These are phyloP conservation scores for Pseudogymnoascus sp. DNA, from an alignment of 2,329 filamentous ascomycete species.

Conservation along the genomic window DNA sequence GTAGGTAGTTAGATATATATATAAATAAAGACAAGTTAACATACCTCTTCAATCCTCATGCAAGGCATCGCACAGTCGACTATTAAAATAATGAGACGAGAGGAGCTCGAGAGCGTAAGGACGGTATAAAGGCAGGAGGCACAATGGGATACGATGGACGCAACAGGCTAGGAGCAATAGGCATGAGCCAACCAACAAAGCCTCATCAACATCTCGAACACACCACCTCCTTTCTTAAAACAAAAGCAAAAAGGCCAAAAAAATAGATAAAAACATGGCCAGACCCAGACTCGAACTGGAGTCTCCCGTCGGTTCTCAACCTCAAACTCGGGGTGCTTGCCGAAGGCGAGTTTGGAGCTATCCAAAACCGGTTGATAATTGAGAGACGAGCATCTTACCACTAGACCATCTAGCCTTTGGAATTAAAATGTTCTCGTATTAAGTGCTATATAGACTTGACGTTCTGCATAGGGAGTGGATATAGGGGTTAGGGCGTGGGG, in stretches of 20 bases:
- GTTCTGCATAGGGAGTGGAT: not conserved
- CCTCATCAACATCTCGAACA: not conserved
- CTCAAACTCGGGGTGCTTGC: not conserved
- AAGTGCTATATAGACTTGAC: not conserved
- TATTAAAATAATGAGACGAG: too few species aligned
- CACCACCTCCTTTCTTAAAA: not conserved
- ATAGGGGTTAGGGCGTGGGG: not conserved
- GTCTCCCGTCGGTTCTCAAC: not conserved
- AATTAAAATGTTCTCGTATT: not conserved
- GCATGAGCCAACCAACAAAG: not conserved
- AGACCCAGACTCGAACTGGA: not conserved
- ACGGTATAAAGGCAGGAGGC: too few species aligned
- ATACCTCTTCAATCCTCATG: not conserved
- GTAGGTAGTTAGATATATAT: not conserved
- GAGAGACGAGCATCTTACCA: not conserved
- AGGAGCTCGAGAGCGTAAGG: too few species aligned
- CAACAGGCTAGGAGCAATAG: too few species aligned
- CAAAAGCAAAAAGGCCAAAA: not conserved
- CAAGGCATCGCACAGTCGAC: not conserved
- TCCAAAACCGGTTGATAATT: not conserved
- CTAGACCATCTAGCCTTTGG: not conserved
- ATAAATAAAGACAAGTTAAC: not conserved
- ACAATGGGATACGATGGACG: too few species aligned
- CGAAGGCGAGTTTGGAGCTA: not conserved
- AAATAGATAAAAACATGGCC: not conserved